A percentile compares a stretch with the other conserved stretches of the same genome.
phyloP scores from a whole-genome alignment of 495 filamentous ascomycete genomes.

The Daldinia grandis region DNA sequence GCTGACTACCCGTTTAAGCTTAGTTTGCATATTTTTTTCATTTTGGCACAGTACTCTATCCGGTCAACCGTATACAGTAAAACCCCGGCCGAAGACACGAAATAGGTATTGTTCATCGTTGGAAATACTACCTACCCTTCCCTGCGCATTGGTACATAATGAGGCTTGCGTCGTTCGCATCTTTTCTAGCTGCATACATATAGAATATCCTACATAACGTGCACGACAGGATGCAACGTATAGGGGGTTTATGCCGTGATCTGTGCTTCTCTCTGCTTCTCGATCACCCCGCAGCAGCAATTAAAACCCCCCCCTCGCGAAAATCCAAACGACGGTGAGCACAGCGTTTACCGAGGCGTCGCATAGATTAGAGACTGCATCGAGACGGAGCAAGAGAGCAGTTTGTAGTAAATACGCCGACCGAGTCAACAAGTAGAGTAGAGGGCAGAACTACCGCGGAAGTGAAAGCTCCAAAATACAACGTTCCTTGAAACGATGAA shows the following conservation, averaged over 20 bases:
- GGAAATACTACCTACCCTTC: slow-evolving; percentile 8
- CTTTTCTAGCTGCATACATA: background rate
- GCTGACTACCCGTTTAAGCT: too few relatives aligned
- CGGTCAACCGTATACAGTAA: too few relatives aligned
- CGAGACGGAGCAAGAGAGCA: background rate
- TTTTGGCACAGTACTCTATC: too few relatives aligned
- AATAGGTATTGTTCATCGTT: background rate
- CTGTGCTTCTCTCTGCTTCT: too few relatives aligned
- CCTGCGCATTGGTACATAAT: slow-evolving; percentile 17
- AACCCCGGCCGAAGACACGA: background rate
- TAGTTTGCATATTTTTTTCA: too few relatives aligned
- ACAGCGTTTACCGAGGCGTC: background rate
- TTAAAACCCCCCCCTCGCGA: background rate
- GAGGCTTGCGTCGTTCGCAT: background rate
- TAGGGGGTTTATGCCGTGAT: too few relatives aligned
- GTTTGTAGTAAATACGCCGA: background rate
- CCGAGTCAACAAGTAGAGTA: background rate
- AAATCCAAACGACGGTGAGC: background rate
- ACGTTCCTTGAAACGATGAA: slow-evolving; percentile 1
- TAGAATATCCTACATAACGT: background rate
- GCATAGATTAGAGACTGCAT: background rate
- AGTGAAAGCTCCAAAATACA: background rate
- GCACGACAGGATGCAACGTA: background rate
- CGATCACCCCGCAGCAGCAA: background rate
- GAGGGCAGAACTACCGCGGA: background rate